Percentiles rank a stretch among this genome's conserved stretches.
Evolutionary conservation across 768 basidiomycete genomes (phyloP).

Genomic region (Cantharellus cinnabarinus): DNA sequence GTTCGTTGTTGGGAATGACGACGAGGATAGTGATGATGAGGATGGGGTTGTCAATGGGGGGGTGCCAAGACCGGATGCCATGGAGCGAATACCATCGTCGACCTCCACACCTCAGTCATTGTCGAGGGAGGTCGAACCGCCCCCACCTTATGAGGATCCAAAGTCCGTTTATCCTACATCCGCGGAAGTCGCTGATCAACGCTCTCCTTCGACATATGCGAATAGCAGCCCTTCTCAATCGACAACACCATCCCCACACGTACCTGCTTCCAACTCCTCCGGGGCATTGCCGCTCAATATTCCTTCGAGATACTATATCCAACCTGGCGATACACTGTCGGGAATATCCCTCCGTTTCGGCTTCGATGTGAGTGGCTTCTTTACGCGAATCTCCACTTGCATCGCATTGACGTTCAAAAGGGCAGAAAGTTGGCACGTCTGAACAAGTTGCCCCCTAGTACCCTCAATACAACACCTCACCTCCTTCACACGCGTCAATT

Average conservation of each 20-base stretch:
- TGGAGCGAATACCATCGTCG: neutral
- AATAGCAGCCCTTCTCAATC: neutral
- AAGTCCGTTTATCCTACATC: neutral
- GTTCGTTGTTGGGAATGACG: slow-evolving; percentile 47
- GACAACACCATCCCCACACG: neutral
- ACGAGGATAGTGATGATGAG: slow-evolving; percentile 25
- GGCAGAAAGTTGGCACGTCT: slow-evolving; percentile 39
- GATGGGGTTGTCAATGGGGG: neutral
- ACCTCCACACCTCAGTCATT: neutral
- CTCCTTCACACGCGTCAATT: slow-evolving; percentile 46
- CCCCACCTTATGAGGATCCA: neutral
- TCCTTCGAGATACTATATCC: slow-evolving; percentile 30
- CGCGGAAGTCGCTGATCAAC: slow-evolving; percentile 5
- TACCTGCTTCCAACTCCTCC: neutral
- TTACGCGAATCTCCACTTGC: neutral
- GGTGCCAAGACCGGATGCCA: neutral
- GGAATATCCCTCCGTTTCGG: slow-evolving; percentile 42
- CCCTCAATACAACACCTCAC: slow-evolving; percentile 50
- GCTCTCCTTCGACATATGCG: neutral
- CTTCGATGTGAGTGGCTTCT: slow-evolving; percentile 31
- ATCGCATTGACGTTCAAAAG: slow-evolving; percentile 15
- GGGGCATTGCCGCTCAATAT: slow-evolving; percentile 1
- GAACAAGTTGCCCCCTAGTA: slow-evolving; percentile 44
- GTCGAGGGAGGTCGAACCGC: neutral
- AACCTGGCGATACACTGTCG: slow-evolving; percentile 36